Conservation (phyloP, 179 eudicot genomes). For the Silene noctiflora region DNA sequence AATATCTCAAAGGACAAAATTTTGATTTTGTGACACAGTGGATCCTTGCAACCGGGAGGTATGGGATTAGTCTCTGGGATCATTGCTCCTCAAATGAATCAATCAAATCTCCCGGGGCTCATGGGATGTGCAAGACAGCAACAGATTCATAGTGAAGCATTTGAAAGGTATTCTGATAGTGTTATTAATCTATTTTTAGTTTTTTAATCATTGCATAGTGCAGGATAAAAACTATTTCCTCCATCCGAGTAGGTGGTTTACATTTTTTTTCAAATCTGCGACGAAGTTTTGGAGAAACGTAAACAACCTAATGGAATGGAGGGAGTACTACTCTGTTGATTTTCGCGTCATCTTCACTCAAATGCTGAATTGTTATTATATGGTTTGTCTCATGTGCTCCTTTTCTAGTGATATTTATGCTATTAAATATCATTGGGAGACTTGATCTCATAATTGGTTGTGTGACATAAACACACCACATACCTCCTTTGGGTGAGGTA, state of each 20-base stretch:
- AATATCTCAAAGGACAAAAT: neutral
- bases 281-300: neutral
- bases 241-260: neutral
- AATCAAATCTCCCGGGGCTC: slow-evolving; percentile 8
- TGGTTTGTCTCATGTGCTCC: neutral
- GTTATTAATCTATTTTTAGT: neutral
- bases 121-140: slow-evolving; percentile 11
- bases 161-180: slow-evolving; percentile 25
- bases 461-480: neutral
- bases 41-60: slow-evolving; percentile 17
- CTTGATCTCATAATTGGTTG: neutral
- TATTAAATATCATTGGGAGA: neutral
- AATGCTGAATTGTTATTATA: neutral
- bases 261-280: neutral
- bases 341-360: neutral
- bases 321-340: neutral
- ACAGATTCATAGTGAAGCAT: slow-evolving; percentile 13
- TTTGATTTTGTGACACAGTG: slow-evolving; percentile 29
- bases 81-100: slow-evolving; percentile 23
- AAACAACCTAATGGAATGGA: neutral
- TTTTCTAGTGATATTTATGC: neutral
- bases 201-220: neutral
- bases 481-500: neutral
- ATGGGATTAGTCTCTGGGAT: slow-evolving; percentile 17
- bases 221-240: neutral